These are phyloP conservation scores for Mimosa pudica DNA, from an alignment of 306 rosid species.

Conservation along the genomic window DNA sequence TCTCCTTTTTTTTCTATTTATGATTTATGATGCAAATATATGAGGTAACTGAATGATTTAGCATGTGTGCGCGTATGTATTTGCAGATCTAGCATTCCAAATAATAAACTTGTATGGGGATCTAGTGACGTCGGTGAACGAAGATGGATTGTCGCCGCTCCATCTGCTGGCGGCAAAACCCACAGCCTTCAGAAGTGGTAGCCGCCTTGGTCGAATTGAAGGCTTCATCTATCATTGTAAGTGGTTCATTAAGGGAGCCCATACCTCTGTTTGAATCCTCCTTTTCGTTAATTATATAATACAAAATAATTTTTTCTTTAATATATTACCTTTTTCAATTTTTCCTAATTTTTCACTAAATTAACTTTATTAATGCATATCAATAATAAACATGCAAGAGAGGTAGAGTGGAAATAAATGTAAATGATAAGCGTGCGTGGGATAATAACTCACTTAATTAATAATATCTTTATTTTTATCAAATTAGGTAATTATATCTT, in stretches of 20 bases:
- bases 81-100: slow-evolving; percentile 64
- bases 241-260: not conserved
- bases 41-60: not conserved
- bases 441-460: no score
- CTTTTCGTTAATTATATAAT: not conserved
- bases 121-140: slow-evolving; percentile 37
- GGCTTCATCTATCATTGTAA: slow-evolving; percentile 37
- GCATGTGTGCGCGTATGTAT: no score
- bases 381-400: no score
- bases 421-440: no score
- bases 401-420: no score
- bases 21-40: not conserved
- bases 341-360: no score
- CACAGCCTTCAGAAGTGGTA: slow-evolving; percentile 59
- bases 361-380: no score
- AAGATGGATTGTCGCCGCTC: slow-evolving; percentile 52
- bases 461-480: no score
- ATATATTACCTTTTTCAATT: no score
- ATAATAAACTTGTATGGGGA: slow-evolving; percentile 45
- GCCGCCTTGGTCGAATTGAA: slow-evolving; percentile 38
- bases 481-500: no score
- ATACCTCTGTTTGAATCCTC: not conserved
- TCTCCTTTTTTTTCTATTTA: not conserved
- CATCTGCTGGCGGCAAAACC: slow-evolving; percentile 63
- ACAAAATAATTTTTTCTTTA: no score